phyloP scores from a whole-genome alignment of 1,284 basidiomycete genomes.

The Fomitopsis schrenkii region DNA sequence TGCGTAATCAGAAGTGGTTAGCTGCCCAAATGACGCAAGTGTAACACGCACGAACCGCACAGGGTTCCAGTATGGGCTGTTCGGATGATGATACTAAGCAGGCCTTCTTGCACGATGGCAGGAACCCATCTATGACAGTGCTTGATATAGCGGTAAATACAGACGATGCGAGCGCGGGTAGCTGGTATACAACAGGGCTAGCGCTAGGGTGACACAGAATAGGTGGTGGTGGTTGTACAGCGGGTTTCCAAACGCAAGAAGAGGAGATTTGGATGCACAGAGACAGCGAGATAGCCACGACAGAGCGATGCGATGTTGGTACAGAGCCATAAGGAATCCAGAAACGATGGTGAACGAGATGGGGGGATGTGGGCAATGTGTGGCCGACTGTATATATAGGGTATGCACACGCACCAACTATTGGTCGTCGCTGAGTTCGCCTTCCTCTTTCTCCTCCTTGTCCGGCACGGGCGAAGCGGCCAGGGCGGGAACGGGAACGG shows the following conservation, averaged over 20 bases:
- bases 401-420: background rate
- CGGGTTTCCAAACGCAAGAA: background rate
- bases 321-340: background rate
- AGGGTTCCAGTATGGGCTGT: too few species aligned
- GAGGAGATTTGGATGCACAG: background rate
- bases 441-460: slow-evolving; percentile 12
- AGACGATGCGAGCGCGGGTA: background rate
- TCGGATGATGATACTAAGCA: too few species aligned
- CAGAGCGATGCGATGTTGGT: slow-evolving; percentile 2
- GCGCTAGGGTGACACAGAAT: background rate
- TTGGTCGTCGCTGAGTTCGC: slow-evolving; percentile 10
- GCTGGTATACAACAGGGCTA: background rate
- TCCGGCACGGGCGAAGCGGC: background rate
- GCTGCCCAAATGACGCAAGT: too few species aligned
- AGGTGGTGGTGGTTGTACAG: background rate
- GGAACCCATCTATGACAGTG: too few species aligned
- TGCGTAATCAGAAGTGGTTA: too few species aligned
- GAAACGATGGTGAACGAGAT: background rate
- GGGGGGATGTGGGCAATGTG: background rate
- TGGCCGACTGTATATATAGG: background rate
- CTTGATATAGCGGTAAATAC: background rate
- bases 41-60: too few species aligned
- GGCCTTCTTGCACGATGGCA: too few species aligned
- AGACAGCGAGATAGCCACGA: background rate
- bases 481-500: background rate